Percentiles rank a stretch among this genome's conserved stretches.
Conservation (phyloP, 2,329 filamentous ascomycete species). For the Penicillium freii region DNA sequence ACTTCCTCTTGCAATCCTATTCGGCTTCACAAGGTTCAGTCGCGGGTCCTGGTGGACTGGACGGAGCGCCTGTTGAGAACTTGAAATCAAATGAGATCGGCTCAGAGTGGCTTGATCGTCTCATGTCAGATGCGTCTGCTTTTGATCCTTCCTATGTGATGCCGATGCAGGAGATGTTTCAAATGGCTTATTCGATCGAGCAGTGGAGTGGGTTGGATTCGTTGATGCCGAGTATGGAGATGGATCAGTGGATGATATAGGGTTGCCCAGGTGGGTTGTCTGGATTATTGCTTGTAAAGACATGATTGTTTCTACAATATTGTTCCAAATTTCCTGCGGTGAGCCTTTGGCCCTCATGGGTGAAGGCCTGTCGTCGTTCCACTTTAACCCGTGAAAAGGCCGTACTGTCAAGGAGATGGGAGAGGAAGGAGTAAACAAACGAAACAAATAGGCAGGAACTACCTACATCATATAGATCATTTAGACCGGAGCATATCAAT, state of each 20-base stretch:
- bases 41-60: background rate
- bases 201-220: background rate
- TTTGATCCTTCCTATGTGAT: background rate
- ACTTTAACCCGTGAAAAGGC: no score
- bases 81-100: background rate
- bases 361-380: no score
- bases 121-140: background rate
- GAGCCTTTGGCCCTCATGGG: no score
- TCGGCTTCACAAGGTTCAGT: background rate
- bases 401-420: no score
- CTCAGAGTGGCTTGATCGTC: background rate
- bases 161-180: background rate
- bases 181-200: background rate
- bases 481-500: no score
- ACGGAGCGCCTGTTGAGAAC: background rate
- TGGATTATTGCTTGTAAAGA: no score
- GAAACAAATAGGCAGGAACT: no score
- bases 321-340: no score
- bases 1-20: background rate
- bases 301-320: no score
- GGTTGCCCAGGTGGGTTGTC: no score
- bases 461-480: no score
- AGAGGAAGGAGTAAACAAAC: no score
- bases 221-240: background rate
- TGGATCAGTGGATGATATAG: background rate